phyloP scores from a whole-genome alignment of 2,329 filamentous ascomycete genomes.

The Monosporascus sp. region DNA sequence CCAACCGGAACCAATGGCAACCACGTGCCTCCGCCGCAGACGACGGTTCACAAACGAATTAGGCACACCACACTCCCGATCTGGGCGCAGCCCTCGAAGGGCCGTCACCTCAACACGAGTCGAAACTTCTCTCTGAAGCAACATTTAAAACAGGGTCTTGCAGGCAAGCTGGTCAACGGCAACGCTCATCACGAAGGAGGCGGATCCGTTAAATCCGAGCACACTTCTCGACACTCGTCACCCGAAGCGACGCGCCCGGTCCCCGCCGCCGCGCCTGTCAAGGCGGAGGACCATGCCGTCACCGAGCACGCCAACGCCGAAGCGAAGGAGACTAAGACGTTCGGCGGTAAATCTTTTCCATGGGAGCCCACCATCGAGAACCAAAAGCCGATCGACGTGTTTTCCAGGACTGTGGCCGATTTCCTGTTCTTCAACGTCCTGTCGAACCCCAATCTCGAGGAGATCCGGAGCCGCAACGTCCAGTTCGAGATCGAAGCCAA shows the following conservation, averaged over 20 bases:
- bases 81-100: slow-evolving; percentile 41
- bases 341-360: slow-evolving; percentile 27
- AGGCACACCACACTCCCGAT: slow-evolving; percentile 34
- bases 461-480: slow-evolving; percentile 58
- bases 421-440: slow-evolving; percentile 73
- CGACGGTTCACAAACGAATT: slow-evolving; percentile 30
- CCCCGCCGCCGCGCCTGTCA: slow-evolving; percentile 16
- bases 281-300: slow-evolving; percentile 14
- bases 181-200: slow-evolving; percentile 13
- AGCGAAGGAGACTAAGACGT: slow-evolving; percentile 14
- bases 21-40: slow-evolving; percentile 13
- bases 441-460: slow-evolving; percentile 57
- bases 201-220: slow-evolving; percentile 21
- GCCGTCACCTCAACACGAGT: slow-evolving; percentile 30
- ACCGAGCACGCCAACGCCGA: slow-evolving; percentile 2
- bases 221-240: slow-evolving; percentile 39
- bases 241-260: slow-evolving; percentile 37
- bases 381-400: slow-evolving; percentile 64
- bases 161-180: slow-evolving; percentile 15
- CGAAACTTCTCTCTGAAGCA: slow-evolving; percentile 41
- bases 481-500: slow-evolving; percentile 94
- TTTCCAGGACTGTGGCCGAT: slow-evolving; percentile 72
- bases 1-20: slow-evolving; percentile 45
- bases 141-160: slow-evolving; percentile 5
- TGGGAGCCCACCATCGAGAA: slow-evolving; percentile 68